Evolutionary conservation across 2,329 filamentous ascomycete species (phyloP).

Genomic region (Sclerotinia trifoliorum): DNA sequence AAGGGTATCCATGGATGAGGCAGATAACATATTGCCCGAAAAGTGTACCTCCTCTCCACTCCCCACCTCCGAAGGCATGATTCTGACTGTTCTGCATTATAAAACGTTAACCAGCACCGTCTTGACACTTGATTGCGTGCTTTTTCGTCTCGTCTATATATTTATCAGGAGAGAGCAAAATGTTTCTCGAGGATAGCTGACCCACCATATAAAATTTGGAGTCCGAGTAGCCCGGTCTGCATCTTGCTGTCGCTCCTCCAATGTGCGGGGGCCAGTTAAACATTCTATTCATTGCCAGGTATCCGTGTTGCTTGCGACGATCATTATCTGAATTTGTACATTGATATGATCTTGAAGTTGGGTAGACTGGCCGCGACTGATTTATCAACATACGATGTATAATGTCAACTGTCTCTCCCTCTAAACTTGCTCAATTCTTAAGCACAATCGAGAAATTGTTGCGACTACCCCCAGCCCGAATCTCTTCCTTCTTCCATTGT

Average conservation of each 20-base stretch:
- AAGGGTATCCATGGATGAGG: neutral
- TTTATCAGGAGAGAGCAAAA: slow-evolving; percentile 10
- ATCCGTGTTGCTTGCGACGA: neutral
- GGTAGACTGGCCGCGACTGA: neutral
- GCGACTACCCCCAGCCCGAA: slow-evolving; percentile 70
- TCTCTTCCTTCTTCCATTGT: slow-evolving; percentile 63
- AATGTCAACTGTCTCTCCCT: neutral
- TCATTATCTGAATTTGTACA: neutral
- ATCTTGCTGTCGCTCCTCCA: neutral
- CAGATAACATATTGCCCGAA: slow-evolving; percentile 5
- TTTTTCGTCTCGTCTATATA: neutral
- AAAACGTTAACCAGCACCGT: slow-evolving; percentile 20
- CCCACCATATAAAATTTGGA: slow-evolving; percentile 13
- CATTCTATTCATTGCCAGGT: neutral
- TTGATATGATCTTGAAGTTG: neutral
- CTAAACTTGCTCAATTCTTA: slow-evolving; percentile 31
- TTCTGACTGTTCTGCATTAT: slow-evolving; percentile 10
- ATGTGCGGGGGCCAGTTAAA: neutral
- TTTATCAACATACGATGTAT: neutral
- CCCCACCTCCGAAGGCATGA: slow-evolving; percentile 16
- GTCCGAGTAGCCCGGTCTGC: neutral
- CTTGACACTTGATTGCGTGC: slow-evolving; percentile 36
- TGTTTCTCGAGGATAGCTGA: slow-evolving; percentile 7
- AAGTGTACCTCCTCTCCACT: neutral
- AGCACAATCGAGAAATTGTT: slow-evolving; percentile 92